Evolutionary conservation across 2,329 filamentous ascomycete species (phyloP).

Genomic region (Aspergillus quadrilineatus): DNA sequence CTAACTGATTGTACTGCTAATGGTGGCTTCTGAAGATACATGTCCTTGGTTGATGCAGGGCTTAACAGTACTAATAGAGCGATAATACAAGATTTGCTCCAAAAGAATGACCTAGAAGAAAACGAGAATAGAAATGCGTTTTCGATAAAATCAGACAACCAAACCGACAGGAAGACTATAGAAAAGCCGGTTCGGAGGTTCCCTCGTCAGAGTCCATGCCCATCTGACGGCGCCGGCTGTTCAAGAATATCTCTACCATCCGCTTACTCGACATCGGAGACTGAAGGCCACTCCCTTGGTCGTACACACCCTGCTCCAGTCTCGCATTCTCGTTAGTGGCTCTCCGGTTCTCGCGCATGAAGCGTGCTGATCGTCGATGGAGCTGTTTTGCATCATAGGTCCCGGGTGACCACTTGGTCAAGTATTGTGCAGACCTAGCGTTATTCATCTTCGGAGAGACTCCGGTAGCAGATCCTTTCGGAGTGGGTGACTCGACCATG

Average conservation of each 20-base stretch:
- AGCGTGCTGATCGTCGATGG: constrained; percentile 31
- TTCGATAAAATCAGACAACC: neutral
- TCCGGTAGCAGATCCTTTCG: constrained; percentile 20
- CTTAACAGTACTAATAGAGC: neutral
- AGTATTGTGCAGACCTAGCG: constrained; percentile 25
- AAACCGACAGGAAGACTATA: constrained; percentile 18
- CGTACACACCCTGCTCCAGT: constrained; percentile 21
- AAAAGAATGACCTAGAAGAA: constrained; percentile 5
- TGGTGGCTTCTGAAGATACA: neutral
- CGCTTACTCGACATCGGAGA: constrained; percentile 34
- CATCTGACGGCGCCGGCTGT: constrained; percentile 31
- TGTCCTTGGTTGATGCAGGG: neutral
- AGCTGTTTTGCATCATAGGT: constrained; percentile 23
- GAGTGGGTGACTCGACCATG: constrained; percentile 33
- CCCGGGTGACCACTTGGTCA: constrained; percentile 22
- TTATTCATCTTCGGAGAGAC: constrained; percentile 21
- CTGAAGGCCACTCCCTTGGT: constrained; percentile 23
- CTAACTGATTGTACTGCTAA: neutral
- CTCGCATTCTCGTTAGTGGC: constrained; percentile 34
- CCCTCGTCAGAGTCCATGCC: constrained; percentile 21
- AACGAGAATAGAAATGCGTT: neutral
- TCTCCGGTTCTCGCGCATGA: constrained; percentile 19
- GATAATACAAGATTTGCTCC: neutral
- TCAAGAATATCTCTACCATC: constrained; percentile 41
- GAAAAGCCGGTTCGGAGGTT: constrained; percentile 25